phyloP scores from a whole-genome alignment of 176 grass and related monocot species.

The Oryza glaberrima region DNA sequence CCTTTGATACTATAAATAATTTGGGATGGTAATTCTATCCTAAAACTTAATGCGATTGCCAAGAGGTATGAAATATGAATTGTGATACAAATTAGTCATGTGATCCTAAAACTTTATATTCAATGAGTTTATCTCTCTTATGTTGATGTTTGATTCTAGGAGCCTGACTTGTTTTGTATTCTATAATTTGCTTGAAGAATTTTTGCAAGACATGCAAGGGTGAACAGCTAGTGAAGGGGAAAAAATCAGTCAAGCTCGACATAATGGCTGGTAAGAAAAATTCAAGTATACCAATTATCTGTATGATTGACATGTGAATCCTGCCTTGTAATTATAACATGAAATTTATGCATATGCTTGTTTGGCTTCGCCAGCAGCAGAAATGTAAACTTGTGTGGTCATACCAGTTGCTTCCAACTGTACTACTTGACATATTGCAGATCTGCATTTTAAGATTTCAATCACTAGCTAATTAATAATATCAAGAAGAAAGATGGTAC shows the following conservation, averaged over 20 bases:
- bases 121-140: neutral
- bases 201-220: slow-evolving; percentile 98
- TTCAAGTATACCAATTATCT: slow-evolving; percentile 17
- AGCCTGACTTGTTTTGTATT: slow-evolving; percentile 31
- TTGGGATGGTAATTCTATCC: neutral
- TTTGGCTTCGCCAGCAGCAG: slow-evolving; percentile 11
- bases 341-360: slow-evolving; percentile 10
- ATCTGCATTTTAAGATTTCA: neutral
- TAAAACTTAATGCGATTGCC: no score
- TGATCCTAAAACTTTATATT: slow-evolving; percentile 17
- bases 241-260: slow-evolving; percentile 78
- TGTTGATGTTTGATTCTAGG: slow-evolving; percentile 29
- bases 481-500: no score
- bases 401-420: slow-evolving; percentile 21
- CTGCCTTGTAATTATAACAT: slow-evolving; percentile 14
- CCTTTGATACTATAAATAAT: slow-evolving; percentile 24
- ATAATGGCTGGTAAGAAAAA: slow-evolving; percentile 71
- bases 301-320: slow-evolving; percentile 15
- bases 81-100: slow-evolving; percentile 1
- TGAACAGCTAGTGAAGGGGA: slow-evolving; percentile 65
- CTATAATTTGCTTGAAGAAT: slow-evolving; percentile 52
- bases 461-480: no score
- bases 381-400: slow-evolving; percentile 21
- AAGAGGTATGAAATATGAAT: neutral
- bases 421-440: neutral